Conservation (phyloP, 768 basidiomycete genomes). For the Leccinum barrowsii region DNA sequence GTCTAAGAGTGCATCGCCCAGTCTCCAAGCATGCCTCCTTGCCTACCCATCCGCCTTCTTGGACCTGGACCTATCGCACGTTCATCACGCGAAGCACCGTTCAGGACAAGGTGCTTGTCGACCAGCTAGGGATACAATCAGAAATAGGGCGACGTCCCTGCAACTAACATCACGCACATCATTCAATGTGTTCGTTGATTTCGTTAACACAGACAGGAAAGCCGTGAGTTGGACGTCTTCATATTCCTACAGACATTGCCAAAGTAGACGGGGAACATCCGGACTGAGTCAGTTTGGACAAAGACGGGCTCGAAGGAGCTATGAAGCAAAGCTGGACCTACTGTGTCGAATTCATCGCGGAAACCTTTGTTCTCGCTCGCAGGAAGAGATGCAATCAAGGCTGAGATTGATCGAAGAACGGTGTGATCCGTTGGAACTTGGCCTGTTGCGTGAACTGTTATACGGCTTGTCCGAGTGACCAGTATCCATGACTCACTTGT, state of each 20-base stretch:
- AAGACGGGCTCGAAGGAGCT: background rate
- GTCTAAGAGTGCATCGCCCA: conserved; percentile 51
- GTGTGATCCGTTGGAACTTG: conserved; percentile 74
- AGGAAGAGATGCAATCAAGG: conserved; percentile 84
- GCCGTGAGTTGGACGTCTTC: conserved; percentile 92
- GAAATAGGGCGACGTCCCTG: background rate
- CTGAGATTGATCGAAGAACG: conserved; percentile 78
- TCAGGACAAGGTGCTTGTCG: conserved; percentile 68
- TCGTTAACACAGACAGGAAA: conserved; percentile 84
- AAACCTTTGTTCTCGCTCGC: conserved; percentile 82
- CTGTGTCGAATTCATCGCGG: conserved; percentile 85
- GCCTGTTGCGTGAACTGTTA: conserved; percentile 39
- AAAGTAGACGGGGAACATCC: background rate
- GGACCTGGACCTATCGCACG: conserved; percentile 39
- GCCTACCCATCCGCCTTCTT: conserved; percentile 51
- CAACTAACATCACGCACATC: conserved; percentile 56
- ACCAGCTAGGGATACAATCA: conserved; percentile 49
- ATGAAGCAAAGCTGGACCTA: conserved; percentile 32
- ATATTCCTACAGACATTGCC: conserved; percentile 65
- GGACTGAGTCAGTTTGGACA: background rate
- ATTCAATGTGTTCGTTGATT: conserved; percentile 82
- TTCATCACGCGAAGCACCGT: conserved; percentile 54
- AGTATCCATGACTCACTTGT: conserved; percentile 48
- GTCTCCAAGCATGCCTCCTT: conserved; percentile 45
- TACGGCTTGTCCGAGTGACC: background rate